These are phyloP conservation scores for Stachybotrys chartarum DNA, from an alignment of 2,329 filamentous ascomycete species.

Conservation along the genomic window DNA sequence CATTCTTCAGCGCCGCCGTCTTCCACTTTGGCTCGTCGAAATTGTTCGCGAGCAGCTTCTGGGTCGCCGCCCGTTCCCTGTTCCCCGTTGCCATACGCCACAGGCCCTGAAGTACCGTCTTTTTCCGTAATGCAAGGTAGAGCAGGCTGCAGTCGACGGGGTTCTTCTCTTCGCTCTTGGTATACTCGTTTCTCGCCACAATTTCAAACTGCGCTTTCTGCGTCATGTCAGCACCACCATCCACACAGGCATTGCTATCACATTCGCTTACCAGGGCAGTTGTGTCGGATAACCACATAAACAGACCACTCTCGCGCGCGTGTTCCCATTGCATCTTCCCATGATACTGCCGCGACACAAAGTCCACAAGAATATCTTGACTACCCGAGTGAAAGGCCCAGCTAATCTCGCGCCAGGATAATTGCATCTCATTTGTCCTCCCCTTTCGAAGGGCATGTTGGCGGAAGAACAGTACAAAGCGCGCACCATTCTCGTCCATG, in stretches of 20 bases:
- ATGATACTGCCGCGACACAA: constrained; percentile 73
- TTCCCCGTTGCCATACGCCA: constrained; percentile 95
- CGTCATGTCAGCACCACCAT: constrained; percentile 8
- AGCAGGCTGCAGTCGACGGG: constrained; percentile 86
- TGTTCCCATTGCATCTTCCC: constrained; percentile 77
- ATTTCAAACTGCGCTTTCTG: constrained; percentile 67
- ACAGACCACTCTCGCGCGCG: constrained; percentile 79
- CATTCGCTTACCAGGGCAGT: constrained; percentile 59
- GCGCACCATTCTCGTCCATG: constrained; percentile 82
- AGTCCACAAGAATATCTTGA: constrained; percentile 83
- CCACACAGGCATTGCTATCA: neutral
- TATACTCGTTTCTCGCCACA: constrained; percentile 92
- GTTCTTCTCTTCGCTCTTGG: constrained; percentile 77
- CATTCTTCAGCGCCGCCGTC: constrained; percentile 88
- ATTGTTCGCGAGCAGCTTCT: constrained; percentile 78
- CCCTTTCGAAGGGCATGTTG: constrained; percentile 68
- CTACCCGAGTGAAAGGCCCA: constrained; percentile 81
- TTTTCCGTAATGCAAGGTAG: constrained; percentile 87
- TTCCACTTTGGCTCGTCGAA: constrained; percentile 83
- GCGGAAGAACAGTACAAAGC: constrained; percentile 82
- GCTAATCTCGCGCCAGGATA: constrained; percentile 73
- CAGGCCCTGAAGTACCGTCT: constrained; percentile 78
- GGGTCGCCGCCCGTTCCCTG: constrained; percentile 74
- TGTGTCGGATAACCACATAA: constrained; percentile 85
- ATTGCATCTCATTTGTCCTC: constrained; percentile 54